A percentile compares a stretch with the other conserved stretches of the same genome.
phyloP scores from a whole-genome alignment of 2,329 filamentous ascomycete genomes.

The Parastagonospora nodorum region DNA sequence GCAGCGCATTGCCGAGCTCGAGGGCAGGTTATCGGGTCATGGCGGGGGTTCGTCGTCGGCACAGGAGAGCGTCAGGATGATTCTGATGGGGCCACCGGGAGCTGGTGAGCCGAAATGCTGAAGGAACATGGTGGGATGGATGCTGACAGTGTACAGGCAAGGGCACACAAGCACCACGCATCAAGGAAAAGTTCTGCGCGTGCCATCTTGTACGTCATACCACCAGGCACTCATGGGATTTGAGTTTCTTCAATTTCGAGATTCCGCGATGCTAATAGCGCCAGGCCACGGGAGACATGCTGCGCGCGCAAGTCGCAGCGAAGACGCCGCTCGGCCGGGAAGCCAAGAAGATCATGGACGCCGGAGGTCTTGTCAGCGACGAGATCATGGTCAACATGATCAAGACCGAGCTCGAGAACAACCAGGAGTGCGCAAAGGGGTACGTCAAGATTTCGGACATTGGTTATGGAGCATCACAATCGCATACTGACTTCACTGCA shows the following conservation, averaged over 20 bases:
- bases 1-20: slow-evolving; percentile 82
- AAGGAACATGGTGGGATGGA: slow-evolving; percentile 1
- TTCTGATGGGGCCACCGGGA: slow-evolving; percentile 95
- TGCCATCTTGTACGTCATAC: slow-evolving; percentile 82
- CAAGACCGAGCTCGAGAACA: slow-evolving; percentile 92
- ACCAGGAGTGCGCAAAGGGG: slow-evolving; percentile 96
- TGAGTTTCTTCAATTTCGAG: not conserved
- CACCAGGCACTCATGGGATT: not conserved
- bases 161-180: slow-evolving; percentile 96
- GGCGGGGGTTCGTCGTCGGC: slow-evolving; percentile 40
- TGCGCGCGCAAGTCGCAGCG: slow-evolving; percentile 96
- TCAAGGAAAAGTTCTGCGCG: slow-evolving; percentile 97
- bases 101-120: slow-evolving; percentile 70
- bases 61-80: slow-evolving; percentile 82
- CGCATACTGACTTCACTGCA: slow-evolving; percentile 45
- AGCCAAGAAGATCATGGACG: slow-evolving; percentile 99
- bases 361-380: slow-evolving; percentile 95
- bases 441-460: slow-evolving; percentile 48
- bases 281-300: slow-evolving; percentile 97
- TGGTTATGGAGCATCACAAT: not conserved
- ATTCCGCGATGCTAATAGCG: slow-evolving; percentile 23
- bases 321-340: slow-evolving; percentile 93
- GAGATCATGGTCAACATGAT: slow-evolving; percentile 99
- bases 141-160: slow-evolving; percentile 70
- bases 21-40: slow-evolving; percentile 66